phyloP scores from a whole-genome alignment of 192 early-diverging fungal species.

The Coemansia erecta region DNA sequence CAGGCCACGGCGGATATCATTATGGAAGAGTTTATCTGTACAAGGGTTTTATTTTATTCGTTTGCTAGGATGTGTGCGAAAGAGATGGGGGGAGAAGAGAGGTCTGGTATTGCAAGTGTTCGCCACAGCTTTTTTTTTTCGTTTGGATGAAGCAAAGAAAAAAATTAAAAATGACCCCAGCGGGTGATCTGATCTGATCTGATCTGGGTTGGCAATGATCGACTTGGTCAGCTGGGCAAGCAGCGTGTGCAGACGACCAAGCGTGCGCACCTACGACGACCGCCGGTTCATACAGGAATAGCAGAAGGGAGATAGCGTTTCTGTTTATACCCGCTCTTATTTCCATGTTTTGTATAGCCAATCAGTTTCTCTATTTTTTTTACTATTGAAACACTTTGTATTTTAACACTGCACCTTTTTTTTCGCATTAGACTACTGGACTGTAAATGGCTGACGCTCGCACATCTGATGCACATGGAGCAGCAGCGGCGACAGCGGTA shows the following conservation, averaged over 20 bases:
- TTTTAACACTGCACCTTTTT: conserved; percentile 2
- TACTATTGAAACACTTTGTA: not conserved
- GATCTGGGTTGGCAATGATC: not conserved
- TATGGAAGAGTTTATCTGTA: not conserved
- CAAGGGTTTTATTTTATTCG: not conserved
- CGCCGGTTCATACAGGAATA: too few species aligned
- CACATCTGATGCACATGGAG: too few species aligned
- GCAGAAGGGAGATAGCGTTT: too few species aligned
- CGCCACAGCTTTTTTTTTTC: not conserved
- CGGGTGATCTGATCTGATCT: not conserved
- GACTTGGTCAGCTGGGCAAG: too few species aligned
- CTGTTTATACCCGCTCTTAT: too few species aligned
- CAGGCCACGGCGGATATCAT: conserved; percentile 95
- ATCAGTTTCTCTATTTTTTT: not conserved
- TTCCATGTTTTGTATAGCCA: too few species aligned
- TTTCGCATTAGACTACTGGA: not conserved
- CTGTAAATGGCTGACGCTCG: conserved; percentile 2
- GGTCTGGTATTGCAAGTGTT: too few species aligned
- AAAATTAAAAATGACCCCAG: not conserved
- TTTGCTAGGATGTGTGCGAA: not conserved
- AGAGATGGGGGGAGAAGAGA: too few species aligned
- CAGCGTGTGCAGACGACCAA: too few species aligned
- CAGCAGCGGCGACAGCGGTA: not conserved
- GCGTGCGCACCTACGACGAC: too few species aligned
- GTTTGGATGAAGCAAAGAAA: not conserved